phyloP scores from a whole-genome alignment of 768 basidiomycete species.

The Mycena haematopus region DNA sequence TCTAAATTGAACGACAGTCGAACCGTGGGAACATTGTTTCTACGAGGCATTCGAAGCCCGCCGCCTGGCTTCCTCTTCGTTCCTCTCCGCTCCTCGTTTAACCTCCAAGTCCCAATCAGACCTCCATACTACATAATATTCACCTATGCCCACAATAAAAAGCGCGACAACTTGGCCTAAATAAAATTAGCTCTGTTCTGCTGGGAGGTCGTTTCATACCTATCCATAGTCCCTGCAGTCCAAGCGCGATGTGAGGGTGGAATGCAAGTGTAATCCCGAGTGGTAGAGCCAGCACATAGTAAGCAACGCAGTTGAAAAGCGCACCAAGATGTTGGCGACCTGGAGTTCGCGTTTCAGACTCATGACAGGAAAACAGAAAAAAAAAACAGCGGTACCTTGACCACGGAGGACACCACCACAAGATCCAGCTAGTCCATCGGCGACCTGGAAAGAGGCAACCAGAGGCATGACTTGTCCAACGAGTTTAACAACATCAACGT shows the following conservation, averaged over 20 bases:
- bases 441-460: constrained; percentile 79
- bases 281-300: constrained; percentile 82
- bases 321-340: constrained; percentile 79
- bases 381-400: constrained; percentile 54
- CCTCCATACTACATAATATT: constrained; percentile 65
- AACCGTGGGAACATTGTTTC: no score
- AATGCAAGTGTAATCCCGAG: constrained; percentile 80
- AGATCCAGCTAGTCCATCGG: constrained; percentile 75
- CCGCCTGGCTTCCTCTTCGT: constrained; percentile 52
- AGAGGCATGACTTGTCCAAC: constrained; percentile 76
- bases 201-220: constrained; percentile 48
- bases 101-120: constrained; percentile 74
- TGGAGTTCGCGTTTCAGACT: constrained; percentile 28
- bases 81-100: constrained; percentile 55
- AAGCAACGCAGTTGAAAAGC: constrained; percentile 74
- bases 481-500: constrained; percentile 58
- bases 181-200: constrained; percentile 17
- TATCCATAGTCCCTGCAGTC: constrained; percentile 81
- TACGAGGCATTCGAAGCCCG: constrained; percentile 4
- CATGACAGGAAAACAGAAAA: background rate
- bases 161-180: constrained; percentile 76
- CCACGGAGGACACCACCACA: constrained; percentile 81
- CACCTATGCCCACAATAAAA: constrained; percentile 72
- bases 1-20: no score
- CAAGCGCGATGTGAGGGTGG: constrained; percentile 46